Percentiles rank a stretch among this genome's conserved stretches.
phyloP scores from a whole-genome alignment of 202 grass and related monocot genomes.

The Carex sylvatica region DNA sequence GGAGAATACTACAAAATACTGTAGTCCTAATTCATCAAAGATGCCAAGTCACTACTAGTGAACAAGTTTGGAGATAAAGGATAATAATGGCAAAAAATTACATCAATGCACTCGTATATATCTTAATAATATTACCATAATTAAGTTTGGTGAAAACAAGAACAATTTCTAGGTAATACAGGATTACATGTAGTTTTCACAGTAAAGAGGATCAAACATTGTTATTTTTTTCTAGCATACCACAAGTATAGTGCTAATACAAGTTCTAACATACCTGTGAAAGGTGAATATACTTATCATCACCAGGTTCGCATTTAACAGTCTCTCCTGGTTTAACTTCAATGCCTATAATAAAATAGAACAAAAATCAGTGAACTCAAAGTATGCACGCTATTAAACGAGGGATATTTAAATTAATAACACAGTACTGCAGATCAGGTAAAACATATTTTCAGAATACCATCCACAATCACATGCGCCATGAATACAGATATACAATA shows the following conservation, averaged over 20 bases:
- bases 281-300: slow-evolving; percentile 43
- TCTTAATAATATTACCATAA: not conserved
- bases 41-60: not conserved
- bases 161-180: slow-evolving; percentile 5
- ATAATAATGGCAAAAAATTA: not conserved
- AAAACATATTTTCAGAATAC: not conserved
- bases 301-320: slow-evolving; percentile 40
- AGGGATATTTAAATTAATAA: not conserved
- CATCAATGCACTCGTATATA: not conserved
- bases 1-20: not conserved
- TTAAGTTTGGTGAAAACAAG: not conserved
- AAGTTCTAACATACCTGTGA: slow-evolving; percentile 50
- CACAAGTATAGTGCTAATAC: not conserved
- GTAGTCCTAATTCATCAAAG: not conserved
- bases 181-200: not conserved
- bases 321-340: slow-evolving; percentile 71
- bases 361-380: not conserved
- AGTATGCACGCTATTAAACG: not conserved
- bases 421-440: not conserved
- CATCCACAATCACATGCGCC: not conserved
- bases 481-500: not conserved
- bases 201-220: not conserved
- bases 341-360: slow-evolving; percentile 40
- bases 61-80: not conserved
- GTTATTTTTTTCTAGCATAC: not conserved